phyloP scores from a whole-genome alignment of 805 yeast genomes.

The Metschnikowia kofuensis region DNA sequence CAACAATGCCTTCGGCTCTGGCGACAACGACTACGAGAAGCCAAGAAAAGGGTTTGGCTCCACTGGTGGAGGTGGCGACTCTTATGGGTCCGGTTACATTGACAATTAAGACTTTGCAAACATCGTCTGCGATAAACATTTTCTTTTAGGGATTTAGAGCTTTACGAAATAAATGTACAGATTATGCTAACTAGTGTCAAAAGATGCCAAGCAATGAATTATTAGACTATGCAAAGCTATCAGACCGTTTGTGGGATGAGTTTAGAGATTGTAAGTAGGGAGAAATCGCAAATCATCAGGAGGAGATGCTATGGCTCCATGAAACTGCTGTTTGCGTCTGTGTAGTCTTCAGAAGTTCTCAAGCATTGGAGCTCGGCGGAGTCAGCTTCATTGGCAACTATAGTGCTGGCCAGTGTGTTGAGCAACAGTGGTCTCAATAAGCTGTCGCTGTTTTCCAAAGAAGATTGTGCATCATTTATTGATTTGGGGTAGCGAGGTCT shows the following conservation, averaged over 20 bases:
- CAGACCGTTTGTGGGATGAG: too few relatives aligned
- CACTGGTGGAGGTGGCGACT: conserved; percentile 17
- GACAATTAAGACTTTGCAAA: background rate
- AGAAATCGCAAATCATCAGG: too few relatives aligned
- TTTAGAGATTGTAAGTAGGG: too few relatives aligned
- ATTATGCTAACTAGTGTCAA: too few relatives aligned
- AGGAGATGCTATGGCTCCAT: background rate
- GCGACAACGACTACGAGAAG: conserved; percentile 5
- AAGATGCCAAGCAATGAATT: too few relatives aligned
- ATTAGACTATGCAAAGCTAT: too few relatives aligned
- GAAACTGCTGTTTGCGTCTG: background rate
- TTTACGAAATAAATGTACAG: too few relatives aligned
- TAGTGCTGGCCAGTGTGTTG: conserved; percentile 34
- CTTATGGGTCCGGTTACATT: conserved; percentile 12
- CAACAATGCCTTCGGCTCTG: conserved; percentile 21
- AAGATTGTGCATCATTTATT: background rate
- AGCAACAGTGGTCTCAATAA: conserved; percentile 27
- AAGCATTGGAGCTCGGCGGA: background rate
- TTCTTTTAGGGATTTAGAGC: too few relatives aligned
- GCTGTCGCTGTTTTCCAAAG: background rate
- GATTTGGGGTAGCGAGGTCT: background rate
- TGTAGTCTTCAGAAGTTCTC: background rate
- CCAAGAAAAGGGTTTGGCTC: conserved; percentile 20
- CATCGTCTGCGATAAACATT: too few relatives aligned
- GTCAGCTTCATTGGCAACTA: conserved; percentile 7